Percentiles rank a stretch among this genome's conserved stretches.
Evolutionary conservation across 352 stramenopile genomes (phyloP).

Genomic region (Globisporangium mamillatum): DNA sequence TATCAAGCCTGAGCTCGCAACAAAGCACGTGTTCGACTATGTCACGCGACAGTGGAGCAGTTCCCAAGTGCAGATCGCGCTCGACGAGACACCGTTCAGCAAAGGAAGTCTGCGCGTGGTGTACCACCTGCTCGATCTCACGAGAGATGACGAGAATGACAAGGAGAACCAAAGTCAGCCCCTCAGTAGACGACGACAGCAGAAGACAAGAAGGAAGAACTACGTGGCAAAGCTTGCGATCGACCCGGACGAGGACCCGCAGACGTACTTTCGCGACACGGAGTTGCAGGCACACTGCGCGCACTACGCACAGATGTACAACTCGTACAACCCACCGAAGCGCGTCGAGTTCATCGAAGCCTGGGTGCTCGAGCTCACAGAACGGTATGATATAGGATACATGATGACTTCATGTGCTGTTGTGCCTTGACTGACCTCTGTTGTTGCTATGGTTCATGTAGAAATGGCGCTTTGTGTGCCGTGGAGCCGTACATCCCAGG

Average conservation of each 20-base stretch:
- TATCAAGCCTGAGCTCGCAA: constrained; percentile 53
- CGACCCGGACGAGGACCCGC: constrained; percentile 81
- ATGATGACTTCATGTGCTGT: too few species aligned
- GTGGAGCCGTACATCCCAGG: constrained; percentile 81
- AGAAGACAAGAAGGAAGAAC: constrained; percentile 24
- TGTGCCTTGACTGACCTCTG: neutral
- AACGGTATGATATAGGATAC: constrained; percentile 28
- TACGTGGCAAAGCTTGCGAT: constrained; percentile 88
- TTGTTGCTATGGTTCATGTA: neutral
- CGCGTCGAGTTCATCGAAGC: constrained; percentile 80
- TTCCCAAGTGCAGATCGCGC: constrained; percentile 58
- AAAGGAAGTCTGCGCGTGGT: constrained; percentile 80
- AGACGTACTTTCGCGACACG: constrained; percentile 89
- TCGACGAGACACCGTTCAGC: constrained; percentile 81
- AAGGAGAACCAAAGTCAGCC: neutral
- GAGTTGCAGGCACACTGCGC: constrained; percentile 86
- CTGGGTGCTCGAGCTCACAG: constrained; percentile 79
- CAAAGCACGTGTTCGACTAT: constrained; percentile 83
- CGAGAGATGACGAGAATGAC: constrained; percentile 10
- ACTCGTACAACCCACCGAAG: constrained; percentile 81
- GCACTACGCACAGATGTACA: constrained; percentile 83
- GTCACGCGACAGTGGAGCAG: constrained; percentile 69
- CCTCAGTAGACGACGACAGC: neutral
- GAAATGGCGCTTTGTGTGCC: constrained; percentile 62
- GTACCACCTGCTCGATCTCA: constrained; percentile 76